Evolutionary conservation across 352 stramenopile species (phyloP).

Genomic region (Pythium biforme): DNA sequence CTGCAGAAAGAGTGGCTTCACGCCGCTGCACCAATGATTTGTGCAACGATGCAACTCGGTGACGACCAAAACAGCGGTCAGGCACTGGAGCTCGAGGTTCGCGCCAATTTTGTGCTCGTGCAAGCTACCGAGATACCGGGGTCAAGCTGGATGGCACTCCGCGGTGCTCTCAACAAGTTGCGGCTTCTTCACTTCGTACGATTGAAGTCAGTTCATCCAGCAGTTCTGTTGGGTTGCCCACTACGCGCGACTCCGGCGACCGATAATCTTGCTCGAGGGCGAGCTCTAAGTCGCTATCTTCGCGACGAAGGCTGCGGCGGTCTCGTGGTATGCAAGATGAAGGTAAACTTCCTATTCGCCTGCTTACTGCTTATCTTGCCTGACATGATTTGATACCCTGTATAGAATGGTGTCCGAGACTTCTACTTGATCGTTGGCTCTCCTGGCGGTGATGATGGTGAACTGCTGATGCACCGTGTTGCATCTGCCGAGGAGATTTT

Average conservation of each 20-base stretch:
- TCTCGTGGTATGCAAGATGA: conserved; percentile 20
- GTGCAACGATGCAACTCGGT: conserved; percentile 12
- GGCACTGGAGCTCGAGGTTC: conserved; percentile 19
- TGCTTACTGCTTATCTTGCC: too few species aligned
- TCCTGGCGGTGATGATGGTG: neutral
- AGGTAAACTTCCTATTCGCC: too few species aligned
- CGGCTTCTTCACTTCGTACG: conserved; percentile 35
- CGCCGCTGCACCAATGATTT: conserved; percentile 10
- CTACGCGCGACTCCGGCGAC: conserved; percentile 23
- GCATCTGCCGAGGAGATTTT: conserved; percentile 39
- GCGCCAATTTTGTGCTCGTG: conserved; percentile 29
- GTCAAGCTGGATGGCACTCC: conserved; percentile 21
- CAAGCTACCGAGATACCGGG: neutral
- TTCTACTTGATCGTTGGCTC: conserved; percentile 27
- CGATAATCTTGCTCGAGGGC: conserved; percentile 2
- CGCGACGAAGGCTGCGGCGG: conserved; percentile 13
- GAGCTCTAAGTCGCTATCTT: conserved; percentile 22
- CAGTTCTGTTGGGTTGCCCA: conserved; percentile 38
- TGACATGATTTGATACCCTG: too few species aligned
- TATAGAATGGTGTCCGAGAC: neutral
- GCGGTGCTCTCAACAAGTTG: conserved; percentile 25
- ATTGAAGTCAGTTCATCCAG: conserved; percentile 34
- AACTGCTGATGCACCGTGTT: conserved; percentile 36
- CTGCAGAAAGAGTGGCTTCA: conserved; percentile 49
- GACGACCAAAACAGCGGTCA: neutral